Conservation (phyloP, 2,329 filamentous ascomycete genomes). For the Mariannaea sp. region DNA sequence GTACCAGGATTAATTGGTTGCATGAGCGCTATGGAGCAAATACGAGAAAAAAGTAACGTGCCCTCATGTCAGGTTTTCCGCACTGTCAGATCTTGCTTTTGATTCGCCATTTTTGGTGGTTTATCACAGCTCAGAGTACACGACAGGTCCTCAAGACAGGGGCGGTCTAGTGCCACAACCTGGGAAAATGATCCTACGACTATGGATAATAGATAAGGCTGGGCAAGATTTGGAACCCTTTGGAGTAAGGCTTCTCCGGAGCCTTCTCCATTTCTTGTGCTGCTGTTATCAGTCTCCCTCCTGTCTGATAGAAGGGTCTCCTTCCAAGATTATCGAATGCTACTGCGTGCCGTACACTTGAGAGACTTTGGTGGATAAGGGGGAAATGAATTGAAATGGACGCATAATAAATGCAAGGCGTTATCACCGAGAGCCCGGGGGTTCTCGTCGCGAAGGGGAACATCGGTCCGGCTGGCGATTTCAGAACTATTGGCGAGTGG, state of each 20-base stretch:
- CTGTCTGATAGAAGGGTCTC: no score
- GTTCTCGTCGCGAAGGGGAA: conserved; percentile 5
- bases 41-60: conserved; percentile 18
- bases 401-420: conserved; percentile 2
- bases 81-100: background rate
- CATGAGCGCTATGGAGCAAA: conserved; percentile 15
- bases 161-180: background rate
- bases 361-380: conserved; percentile 27
- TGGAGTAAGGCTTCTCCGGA: background rate
- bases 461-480: conserved; percentile 3
- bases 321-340: no score
- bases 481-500: background rate
- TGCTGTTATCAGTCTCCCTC: no score
- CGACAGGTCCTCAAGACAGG: background rate
- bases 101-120: background rate
- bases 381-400: conserved; percentile 29
- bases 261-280: no score
- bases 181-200: conserved; percentile 16
- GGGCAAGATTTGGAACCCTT: conserved; percentile 1
- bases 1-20: background rate
- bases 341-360: no score
- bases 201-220: conserved; percentile 28
- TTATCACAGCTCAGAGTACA: background rate
- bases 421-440: conserved; percentile 26
- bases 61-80: background rate